Conservation (phyloP, 179 eudicot species). For the Vitellaria paradoxa region DNA sequence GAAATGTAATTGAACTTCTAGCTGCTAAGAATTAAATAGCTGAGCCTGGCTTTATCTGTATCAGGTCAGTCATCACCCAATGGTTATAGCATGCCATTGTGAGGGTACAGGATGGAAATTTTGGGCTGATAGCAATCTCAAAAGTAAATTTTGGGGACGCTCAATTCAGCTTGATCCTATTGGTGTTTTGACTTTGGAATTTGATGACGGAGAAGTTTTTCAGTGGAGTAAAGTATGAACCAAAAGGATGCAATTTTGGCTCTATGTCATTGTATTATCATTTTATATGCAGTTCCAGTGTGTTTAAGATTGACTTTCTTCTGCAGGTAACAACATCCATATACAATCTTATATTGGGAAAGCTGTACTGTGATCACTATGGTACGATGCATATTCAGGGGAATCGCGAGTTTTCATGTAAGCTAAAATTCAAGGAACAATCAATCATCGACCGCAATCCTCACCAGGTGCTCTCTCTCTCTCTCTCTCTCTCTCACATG, state of each 20-base stretch:
- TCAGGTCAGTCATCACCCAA: slow-evolving; percentile 97
- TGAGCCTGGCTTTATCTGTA: slow-evolving; percentile 12
- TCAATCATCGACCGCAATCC: slow-evolving; percentile 95
- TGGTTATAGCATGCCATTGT: slow-evolving; percentile 95
- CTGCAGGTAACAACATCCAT: slow-evolving; percentile 94
- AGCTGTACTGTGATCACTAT: slow-evolving; percentile 89
- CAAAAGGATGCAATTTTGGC: not conserved
- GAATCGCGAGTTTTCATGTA: slow-evolving; percentile 65
- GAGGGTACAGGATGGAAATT: slow-evolving; percentile 93
- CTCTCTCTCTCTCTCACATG: slow-evolving; percentile 6
- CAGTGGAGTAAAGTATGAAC: slow-evolving; percentile 89
- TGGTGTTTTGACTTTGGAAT: slow-evolving; percentile 79
- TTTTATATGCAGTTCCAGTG: slow-evolving; percentile 2
- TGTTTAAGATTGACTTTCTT: not conserved
- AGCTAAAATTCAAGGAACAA: slow-evolving; percentile 94
- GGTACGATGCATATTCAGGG: slow-evolving; percentile 96
- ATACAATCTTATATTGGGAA: slow-evolving; percentile 92
- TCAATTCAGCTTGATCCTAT: slow-evolving; percentile 97
- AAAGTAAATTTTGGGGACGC: slow-evolving; percentile 98
- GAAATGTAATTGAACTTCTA: not conserved
- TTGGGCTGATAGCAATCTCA: slow-evolving; percentile 96
- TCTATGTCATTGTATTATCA: slow-evolving; percentile 3
- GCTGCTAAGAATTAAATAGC: not conserved
- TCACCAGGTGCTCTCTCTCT: slow-evolving; percentile 64
- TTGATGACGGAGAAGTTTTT: slow-evolving; percentile 95